Conservation (phyloP, 2,329 filamentous ascomycete species). For the Colletotrichum endophyticum region DNA sequence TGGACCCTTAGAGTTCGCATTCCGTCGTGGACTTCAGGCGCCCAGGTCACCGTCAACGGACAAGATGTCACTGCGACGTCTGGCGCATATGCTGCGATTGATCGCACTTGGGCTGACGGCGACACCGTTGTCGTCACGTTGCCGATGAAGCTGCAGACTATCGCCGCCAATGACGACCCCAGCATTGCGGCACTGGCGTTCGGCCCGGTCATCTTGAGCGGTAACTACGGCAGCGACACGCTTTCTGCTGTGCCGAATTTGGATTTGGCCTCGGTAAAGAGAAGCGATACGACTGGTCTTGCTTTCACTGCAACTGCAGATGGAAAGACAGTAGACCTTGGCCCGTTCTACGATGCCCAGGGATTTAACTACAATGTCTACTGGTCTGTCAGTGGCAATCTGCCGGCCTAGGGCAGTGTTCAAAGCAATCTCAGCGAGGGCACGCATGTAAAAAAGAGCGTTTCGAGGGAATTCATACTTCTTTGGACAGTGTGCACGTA, state of each 20-base stretch:
- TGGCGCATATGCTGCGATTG: constrained; percentile 45
- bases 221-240: constrained; percentile 43
- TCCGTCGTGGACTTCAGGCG: constrained; percentile 47
- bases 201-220: constrained; percentile 49
- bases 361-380: constrained; percentile 48
- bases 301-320: constrained; percentile 37
- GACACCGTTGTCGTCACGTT: constrained; percentile 48
- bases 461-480: background rate
- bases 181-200: constrained; percentile 49
- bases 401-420: background rate
- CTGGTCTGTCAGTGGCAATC: constrained; percentile 29
- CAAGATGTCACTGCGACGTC: constrained; percentile 29
- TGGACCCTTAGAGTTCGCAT: constrained; percentile 48
- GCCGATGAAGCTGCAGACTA: constrained; percentile 46
- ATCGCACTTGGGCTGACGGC: constrained; percentile 44
- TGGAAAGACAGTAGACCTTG: constrained; percentile 33
- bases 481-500: background rate
- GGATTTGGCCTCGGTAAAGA: constrained; percentile 31
- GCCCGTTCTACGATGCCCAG: constrained; percentile 45
- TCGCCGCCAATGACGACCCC: constrained; percentile 52
- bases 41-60: constrained; percentile 47
- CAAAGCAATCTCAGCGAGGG: background rate
- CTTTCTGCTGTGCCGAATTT: constrained; percentile 33
- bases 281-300: constrained; percentile 25
- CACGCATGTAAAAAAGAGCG: background rate